Base-by-base conservation (phyloP, 1,284 basidiomycete genomes). In the Pyrrhoderma lamaoense region DNA sequence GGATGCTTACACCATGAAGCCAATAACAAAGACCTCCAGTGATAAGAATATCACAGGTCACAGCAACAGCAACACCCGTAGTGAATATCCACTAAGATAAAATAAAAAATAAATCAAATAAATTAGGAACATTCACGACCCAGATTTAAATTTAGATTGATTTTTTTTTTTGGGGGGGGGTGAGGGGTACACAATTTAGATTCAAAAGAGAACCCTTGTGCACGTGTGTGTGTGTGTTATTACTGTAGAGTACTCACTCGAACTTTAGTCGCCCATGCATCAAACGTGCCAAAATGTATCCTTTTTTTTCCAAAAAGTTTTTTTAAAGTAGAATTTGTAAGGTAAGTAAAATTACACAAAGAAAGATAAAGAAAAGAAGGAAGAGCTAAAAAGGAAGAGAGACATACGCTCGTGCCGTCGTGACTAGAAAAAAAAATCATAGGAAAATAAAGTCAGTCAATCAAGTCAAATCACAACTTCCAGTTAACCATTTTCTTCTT, bases 21-120 rank as follows among this genome's bases (percentile, higher is more conserved):
- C 53, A 54, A 23, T 46, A 54, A 27, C 53, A 54, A 13, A 54
- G 42, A 43, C 53, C 47, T 8, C 47, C 53, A 2, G 53, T 54
- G 16, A 54, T 54, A 19, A 54, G 49, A 18, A 54, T 38, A 18
- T 54, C 53, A 21, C 47, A 50, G 16, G 40, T 21, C 0, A 51
- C 49, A 18, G 53, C 42, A 4, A 54, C 9, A 11, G 49, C 25
- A 42, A 54, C 36, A 9, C 53, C 53, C 8, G 44, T 49, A 13
- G 53, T 54, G 38, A 54, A 54, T 13, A 54, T 34, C 53, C 53
- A 54, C 53, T 54, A 37, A 31, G 14, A n/a, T 23, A 3, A n/a
- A 25, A 39, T 3, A 19, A 9, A n/a, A n/a, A n/a, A 11, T 19
- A 14, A 9, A 3, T 25, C 13, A 3, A 11, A 18, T 11, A 11